phyloP scores from a whole-genome alignment of 2,329 filamentous ascomycete species.

The Arthroderma sp. region DNA sequence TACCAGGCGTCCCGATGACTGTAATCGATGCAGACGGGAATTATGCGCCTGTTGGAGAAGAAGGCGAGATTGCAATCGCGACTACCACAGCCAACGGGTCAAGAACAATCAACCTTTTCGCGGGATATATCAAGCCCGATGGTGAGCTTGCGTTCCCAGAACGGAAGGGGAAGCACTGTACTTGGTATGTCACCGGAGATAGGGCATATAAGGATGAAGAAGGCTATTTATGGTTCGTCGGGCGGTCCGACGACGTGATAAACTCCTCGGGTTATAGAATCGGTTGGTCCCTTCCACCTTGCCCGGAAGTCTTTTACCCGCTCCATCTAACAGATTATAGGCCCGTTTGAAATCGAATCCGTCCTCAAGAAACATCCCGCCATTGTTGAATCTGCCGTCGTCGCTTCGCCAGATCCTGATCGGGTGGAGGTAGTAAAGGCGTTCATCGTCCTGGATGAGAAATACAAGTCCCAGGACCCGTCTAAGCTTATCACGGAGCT shows the following conservation, averaged over 20 bases:
- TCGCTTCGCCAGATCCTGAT: conserved; percentile 25
- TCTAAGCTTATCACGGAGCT: conserved; percentile 20
- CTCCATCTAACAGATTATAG: conserved; percentile 9
- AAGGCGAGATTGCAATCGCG: conserved; percentile 27
- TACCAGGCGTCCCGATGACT: conserved; percentile 24
- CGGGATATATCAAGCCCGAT: conserved; percentile 5
- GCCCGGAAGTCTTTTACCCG: neutral
- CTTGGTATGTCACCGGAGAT: conserved; percentile 28
- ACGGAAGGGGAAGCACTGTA: conserved; percentile 4
- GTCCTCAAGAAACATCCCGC: conserved; percentile 27
- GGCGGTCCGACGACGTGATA: conserved; percentile 26
- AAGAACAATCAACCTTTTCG: conserved; percentile 7
- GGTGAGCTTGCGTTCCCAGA: conserved; percentile 4
- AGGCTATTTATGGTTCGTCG: conserved; percentile 26
- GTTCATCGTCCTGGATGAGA: conserved; percentile 24
- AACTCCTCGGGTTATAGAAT: conserved; percentile 29
- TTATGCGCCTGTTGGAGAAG: conserved; percentile 15
- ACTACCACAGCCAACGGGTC: conserved; percentile 6
- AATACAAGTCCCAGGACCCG: conserved; percentile 10
- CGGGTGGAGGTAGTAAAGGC: conserved; percentile 31
- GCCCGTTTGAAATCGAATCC: conserved; percentile 32
- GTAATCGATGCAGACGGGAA: conserved; percentile 22
- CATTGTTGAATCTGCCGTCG: conserved; percentile 29
- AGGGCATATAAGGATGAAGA: conserved; percentile 20
- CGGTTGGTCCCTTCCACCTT: conserved; percentile 4